Conservation (phyloP, 257 asterid species). For the Nicotiana otophora region DNA sequence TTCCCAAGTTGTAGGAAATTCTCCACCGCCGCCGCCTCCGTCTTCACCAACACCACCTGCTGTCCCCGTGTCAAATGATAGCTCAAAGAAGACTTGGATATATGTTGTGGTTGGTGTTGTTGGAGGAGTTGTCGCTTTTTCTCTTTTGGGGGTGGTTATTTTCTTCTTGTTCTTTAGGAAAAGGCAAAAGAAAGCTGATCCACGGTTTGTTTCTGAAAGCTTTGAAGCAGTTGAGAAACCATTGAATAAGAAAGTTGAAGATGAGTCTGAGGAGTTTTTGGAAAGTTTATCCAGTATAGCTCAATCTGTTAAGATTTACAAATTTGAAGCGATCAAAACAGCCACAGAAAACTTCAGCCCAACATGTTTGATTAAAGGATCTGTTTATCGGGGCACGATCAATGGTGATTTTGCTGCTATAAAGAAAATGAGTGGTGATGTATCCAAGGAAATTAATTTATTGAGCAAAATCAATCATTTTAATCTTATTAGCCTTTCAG, state of each 20-base stretch:
- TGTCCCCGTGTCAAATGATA: conserved; percentile 20
- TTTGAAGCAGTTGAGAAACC: conserved; percentile 47
- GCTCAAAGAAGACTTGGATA: conserved; percentile 57
- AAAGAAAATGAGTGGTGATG: conserved; percentile 84
- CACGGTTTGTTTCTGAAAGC: conserved; percentile 24
- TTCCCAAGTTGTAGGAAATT: conserved; percentile 23
- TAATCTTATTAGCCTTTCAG: conserved; percentile 80
- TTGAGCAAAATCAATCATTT: conserved; percentile 81
- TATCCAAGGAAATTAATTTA: conserved; percentile 59
- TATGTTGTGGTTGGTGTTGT: conserved; percentile 48
- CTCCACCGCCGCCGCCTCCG: conserved; percentile 49
- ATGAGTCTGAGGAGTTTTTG: conserved; percentile 37
- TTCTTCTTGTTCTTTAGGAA: conserved; percentile 22
- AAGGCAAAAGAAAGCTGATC: conserved; percentile 25
- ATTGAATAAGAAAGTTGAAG: conserved; percentile 22
- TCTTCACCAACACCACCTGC: conserved; percentile 16
- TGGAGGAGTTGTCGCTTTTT: conserved; percentile 37
- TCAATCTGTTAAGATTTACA: conserved; percentile 60
- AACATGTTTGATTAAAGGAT: conserved; percentile 44
- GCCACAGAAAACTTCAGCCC: conserved; percentile 69
- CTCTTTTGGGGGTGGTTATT: conserved; percentile 19
- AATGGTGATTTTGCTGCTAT: conserved; percentile 87
- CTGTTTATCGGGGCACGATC: conserved; percentile 67
- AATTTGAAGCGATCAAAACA: conserved; percentile 45
- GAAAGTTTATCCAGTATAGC: conserved; percentile 63